These are phyloP conservation scores for Plasmodium gonderi DNA, from an alignment of 169 alveolate genomes.

Conservation along the genomic window DNA sequence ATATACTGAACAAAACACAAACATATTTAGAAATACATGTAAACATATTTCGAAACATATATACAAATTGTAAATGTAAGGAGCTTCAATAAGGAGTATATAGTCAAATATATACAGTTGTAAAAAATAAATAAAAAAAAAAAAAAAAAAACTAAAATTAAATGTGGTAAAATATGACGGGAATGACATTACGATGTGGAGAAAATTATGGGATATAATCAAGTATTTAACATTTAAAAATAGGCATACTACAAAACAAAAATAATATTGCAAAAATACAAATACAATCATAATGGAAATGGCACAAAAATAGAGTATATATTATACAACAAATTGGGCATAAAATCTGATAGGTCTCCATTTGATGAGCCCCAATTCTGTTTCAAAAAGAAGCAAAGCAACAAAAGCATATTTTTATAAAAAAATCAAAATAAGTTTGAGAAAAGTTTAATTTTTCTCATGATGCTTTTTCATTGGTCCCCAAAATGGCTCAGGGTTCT, in stretches of 20 bases:
- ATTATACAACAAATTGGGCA: too few relatives aligned
- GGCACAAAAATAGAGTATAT: too few relatives aligned
- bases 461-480: constrained; percentile 73
- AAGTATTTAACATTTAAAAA: not conserved
- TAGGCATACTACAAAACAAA: not conserved
- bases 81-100: too few relatives aligned
- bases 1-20: not conserved
- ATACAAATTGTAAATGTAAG: not conserved
- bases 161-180: not conserved
- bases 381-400: too few relatives aligned
- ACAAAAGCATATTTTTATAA: not conserved
- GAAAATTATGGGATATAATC: not conserved
- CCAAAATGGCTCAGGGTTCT: constrained; percentile 75
- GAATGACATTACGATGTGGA: too few relatives aligned
- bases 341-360: too few relatives aligned
- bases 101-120: not conserved
- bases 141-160: not conserved
- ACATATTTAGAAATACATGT: constrained; percentile 6
- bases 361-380: too few relatives aligned
- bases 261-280: not conserved
- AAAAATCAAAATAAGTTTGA: not conserved
- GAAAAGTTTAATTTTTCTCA: constrained; percentile 14
- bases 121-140: not conserved
- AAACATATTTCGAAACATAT: constrained; percentile 1
- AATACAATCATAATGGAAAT: not conserved